Conservation (phyloP, 2,329 filamentous ascomycete species). For the Pyrenophora seminiperda region DNA sequence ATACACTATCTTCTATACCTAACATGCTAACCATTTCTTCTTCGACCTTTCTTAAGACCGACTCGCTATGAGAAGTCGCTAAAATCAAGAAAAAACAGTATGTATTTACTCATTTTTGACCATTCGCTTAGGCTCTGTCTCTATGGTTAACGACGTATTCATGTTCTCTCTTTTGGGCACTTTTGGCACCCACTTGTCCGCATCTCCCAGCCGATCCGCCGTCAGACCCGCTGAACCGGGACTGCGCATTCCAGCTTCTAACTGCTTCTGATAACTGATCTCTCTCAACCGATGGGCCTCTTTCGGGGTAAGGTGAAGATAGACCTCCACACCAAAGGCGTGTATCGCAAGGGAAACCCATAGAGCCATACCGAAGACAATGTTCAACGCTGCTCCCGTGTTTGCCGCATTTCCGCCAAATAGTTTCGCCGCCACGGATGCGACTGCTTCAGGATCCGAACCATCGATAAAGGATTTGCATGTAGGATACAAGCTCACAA, state of each 20-base stretch:
- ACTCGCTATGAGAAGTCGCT: not conserved
- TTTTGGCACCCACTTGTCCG: conserved; percentile 28
- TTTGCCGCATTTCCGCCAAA: conserved; percentile 30
- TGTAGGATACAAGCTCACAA: conserved; percentile 49
- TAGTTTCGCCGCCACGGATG: conserved; percentile 36
- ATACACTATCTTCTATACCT: too few relatives aligned
- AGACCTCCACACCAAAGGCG: conserved; percentile 43
- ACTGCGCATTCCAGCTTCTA: conserved; percentile 59
- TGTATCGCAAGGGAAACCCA: conserved; percentile 63
- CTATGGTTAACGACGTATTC: not conserved
- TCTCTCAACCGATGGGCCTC: conserved; percentile 60
- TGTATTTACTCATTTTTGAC: not conserved
- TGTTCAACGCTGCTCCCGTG: conserved; percentile 52
- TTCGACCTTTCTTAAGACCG: not conserved
- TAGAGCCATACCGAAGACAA: conserved; percentile 58
- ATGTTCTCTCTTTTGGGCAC: conserved; percentile 7
- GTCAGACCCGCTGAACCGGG: conserved; percentile 45
- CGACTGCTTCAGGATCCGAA: conserved; percentile 25
- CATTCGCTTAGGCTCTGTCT: not conserved
- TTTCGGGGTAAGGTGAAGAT: conserved; percentile 56
- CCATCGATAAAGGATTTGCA: conserved; percentile 53
- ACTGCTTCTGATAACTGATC: conserved; percentile 62
- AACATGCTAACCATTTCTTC: too few relatives aligned
- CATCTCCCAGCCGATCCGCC: conserved; percentile 36
- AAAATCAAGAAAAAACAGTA: not conserved